Conservation (phyloP, 495 filamentous ascomycete species). For the Clavariopsis aquatica region DNA sequence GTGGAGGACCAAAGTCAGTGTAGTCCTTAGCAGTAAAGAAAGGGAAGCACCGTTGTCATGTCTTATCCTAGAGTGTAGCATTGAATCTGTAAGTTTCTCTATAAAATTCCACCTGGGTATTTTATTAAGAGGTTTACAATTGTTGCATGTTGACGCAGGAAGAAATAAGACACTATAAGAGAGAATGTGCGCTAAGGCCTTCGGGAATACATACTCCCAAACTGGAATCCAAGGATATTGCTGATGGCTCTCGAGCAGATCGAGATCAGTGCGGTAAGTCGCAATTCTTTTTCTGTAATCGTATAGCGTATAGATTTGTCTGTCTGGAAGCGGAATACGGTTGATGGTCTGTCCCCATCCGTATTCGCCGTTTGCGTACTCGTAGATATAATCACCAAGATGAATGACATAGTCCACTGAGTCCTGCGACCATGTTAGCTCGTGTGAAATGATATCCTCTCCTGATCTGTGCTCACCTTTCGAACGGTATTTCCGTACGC, state of each 20-base stretch:
- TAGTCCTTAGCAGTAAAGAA: too few relatives aligned
- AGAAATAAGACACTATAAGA: too few relatives aligned
- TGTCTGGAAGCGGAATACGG: conserved; percentile 57
- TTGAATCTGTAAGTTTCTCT: too few relatives aligned
- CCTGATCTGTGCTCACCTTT: conserved; percentile 45
- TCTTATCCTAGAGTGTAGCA: too few relatives aligned
- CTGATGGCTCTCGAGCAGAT: conserved; percentile 59
- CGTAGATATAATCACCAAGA: conserved; percentile 71
- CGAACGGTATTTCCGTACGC: conserved; percentile 65
- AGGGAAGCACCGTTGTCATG: too few relatives aligned
- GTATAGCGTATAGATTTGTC: conserved; percentile 53
- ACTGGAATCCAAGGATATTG: conserved; percentile 66
- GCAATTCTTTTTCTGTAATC: conserved; percentile 64
- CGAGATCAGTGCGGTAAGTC: conserved; percentile 64
- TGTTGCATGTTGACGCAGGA: too few relatives aligned
- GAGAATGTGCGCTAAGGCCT: too few relatives aligned
- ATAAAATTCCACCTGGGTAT: too few relatives aligned
- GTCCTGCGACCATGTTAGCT: conserved; percentile 44
- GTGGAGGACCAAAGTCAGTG: too few relatives aligned
- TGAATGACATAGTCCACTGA: conserved; percentile 66
- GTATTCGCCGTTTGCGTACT: conserved; percentile 59
- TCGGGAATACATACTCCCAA: too few relatives aligned
- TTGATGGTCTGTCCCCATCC: conserved; percentile 56
- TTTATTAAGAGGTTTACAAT: too few relatives aligned
- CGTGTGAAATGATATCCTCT: not conserved